These are phyloP conservation scores for Acmispon strigosus DNA, from an alignment of 306 rosid species.

Conservation along the genomic window DNA sequence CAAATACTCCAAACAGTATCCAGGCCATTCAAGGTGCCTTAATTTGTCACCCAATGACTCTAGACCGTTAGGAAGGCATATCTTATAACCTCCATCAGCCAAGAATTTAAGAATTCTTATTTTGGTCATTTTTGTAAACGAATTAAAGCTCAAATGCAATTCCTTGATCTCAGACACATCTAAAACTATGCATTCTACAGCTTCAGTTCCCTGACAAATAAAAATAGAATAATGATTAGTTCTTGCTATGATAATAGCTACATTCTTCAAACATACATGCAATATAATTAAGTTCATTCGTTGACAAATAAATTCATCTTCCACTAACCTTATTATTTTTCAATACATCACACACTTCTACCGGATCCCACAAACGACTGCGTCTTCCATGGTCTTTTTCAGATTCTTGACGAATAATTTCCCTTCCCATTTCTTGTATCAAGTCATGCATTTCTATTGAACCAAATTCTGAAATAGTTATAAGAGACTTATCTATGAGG, in stretches of 20 bases:
- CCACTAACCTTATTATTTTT: slow-evolving; percentile 15
- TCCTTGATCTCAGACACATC: not conserved
- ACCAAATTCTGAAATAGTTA: not conserved
- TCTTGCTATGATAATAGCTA: too few species aligned
- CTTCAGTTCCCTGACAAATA: slow-evolving; percentile 6
- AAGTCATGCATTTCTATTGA: not conserved
- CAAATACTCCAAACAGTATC: not conserved
- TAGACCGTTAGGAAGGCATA: not conserved
- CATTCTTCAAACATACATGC: too few species aligned
- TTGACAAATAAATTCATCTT: not conserved
- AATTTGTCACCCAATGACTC: not conserved
- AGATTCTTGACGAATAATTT: slow-evolving; percentile 17
- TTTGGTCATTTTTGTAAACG: not conserved
- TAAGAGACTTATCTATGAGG: slow-evolving; percentile 5
- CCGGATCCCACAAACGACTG: slow-evolving; percentile 22
- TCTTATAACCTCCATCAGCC: too few species aligned
- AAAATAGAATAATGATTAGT: not conserved
- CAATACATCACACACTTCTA: slow-evolving; percentile 20
- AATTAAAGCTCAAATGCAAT: not conserved
- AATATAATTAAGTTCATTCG: too few species aligned
- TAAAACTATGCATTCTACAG: not conserved
- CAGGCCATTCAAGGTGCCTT: not conserved
- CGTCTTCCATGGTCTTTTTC: not conserved
- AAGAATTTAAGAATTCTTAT: not conserved
- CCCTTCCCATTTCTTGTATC: not conserved